phyloP scores from a whole-genome alignment of 2,329 filamentous ascomycete species.

The Fonsecaea monophora region DNA sequence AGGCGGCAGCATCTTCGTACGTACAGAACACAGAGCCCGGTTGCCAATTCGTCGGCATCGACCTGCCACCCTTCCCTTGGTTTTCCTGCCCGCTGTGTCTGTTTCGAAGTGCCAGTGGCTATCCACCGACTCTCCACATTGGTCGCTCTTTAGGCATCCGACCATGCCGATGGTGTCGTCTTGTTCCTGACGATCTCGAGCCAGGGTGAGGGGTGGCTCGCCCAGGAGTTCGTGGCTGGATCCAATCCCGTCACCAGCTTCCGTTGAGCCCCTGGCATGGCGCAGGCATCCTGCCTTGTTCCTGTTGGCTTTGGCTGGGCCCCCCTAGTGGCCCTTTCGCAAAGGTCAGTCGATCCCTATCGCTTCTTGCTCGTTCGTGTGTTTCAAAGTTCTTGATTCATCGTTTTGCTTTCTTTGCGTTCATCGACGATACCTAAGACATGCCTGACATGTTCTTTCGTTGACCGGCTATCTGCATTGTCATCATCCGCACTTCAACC shows the following conservation, averaged over 20 bases:
- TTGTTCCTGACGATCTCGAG: conserved; percentile 31
- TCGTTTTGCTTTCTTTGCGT: conserved; percentile 3
- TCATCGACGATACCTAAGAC: not conserved
- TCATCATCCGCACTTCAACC: conserved; percentile 3
- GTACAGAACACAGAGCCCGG: not conserved
- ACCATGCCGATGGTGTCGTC: conserved; percentile 10
- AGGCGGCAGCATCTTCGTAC: not conserved
- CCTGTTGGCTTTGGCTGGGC: conserved; percentile 7
- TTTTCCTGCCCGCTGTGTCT: conserved; percentile 5
- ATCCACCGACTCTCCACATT: conserved; percentile 23
- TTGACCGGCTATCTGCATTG: conserved; percentile 14
- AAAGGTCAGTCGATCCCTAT: conserved; percentile 14
- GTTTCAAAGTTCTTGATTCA: conserved; percentile 19
- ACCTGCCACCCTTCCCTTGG: not conserved
- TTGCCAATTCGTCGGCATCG: conserved; percentile 10
- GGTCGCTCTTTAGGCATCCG: conserved; percentile 10
- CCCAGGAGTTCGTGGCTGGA: conserved; percentile 14
- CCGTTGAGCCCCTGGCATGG: conserved; percentile 21
- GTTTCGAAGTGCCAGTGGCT: conserved; percentile 18
- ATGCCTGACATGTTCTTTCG: not conserved
- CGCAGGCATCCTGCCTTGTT: conserved; percentile 18
- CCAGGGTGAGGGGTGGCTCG: conserved; percentile 10
- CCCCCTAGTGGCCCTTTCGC: conserved; percentile 4
- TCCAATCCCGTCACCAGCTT: conserved; percentile 13
- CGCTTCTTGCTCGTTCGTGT: conserved; percentile 2